phyloP scores from a whole-genome alignment of 306 rosid species.

The Cajanus cajan region DNA sequence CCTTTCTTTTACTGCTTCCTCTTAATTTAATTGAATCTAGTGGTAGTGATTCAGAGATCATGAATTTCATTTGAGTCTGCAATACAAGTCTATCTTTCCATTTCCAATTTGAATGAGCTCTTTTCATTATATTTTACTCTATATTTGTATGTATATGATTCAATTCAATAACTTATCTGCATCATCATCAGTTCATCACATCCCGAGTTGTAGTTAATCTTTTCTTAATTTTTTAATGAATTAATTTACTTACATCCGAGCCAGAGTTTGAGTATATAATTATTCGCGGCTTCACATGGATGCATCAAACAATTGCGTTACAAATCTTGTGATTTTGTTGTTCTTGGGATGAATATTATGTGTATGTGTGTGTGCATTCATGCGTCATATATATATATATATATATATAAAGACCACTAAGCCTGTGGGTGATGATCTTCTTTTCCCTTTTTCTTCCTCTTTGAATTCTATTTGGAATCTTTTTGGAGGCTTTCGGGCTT shows the following conservation, averaged over 20 bases:
- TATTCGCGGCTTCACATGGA: constrained; percentile 30
- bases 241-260: neutral
- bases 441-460: constrained; percentile 28
- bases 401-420: constrained; percentile 11
- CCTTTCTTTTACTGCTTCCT: neutral
- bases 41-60: neutral
- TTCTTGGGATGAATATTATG: neutral
- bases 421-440: constrained; percentile 18
- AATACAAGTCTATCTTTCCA: neutral
- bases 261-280: neutral
- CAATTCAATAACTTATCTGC: constrained; percentile 12
- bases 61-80: constrained; percentile 13
- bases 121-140: constrained; percentile 18
- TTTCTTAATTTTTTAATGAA: neutral
- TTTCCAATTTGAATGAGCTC: constrained; percentile 30
- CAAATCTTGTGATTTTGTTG: neutral
- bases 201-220: neutral
- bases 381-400: constrained; percentile 6
- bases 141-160: too few relatives aligned
- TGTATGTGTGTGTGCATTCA: neutral
- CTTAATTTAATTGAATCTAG: too few relatives aligned
- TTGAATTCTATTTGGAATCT: constrained; percentile 30
- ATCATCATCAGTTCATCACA: constrained; percentile 11
- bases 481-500: constrained; percentile 40
- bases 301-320: constrained; percentile 10